A percentile compares a stretch with the other conserved stretches of the same genome.
These are phyloP conservation scores for Zasmidium citrigriseum DNA, from an alignment of 2,329 filamentous ascomycete species.

Conservation along the genomic window DNA sequence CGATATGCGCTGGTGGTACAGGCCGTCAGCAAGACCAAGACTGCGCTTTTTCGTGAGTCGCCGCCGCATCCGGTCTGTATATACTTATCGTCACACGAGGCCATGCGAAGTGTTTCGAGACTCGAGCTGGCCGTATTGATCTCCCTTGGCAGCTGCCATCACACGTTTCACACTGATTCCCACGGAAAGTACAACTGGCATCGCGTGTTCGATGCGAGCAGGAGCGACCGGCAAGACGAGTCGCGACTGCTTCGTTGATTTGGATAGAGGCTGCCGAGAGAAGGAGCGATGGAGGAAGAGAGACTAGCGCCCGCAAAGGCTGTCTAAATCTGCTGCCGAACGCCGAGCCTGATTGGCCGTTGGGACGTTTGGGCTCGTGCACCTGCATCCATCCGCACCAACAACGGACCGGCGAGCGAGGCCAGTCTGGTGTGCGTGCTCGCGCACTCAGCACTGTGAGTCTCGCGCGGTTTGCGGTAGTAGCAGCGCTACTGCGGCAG, in stretches of 20 bases:
- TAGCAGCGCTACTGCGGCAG: neutral
- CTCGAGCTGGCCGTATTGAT: too few species aligned
- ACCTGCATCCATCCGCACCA: neutral
- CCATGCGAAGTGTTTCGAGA: neutral
- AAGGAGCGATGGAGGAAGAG: neutral
- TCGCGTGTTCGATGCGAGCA: neutral
- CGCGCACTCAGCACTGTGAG: too few species aligned
- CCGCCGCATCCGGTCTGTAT: too few species aligned
- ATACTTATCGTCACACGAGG: neutral
- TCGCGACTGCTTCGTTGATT: neutral
- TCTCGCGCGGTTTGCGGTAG: too few species aligned
- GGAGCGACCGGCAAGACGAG: too few species aligned
- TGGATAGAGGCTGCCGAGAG: neutral
- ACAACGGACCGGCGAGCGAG: constrained; percentile 3
- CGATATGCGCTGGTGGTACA: too few species aligned
- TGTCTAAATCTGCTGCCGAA: too few species aligned
- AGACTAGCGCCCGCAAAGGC: neutral
- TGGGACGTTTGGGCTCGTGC: neutral
- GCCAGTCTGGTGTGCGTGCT: too few species aligned
- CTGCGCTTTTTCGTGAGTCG: too few species aligned
- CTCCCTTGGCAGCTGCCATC: neutral
- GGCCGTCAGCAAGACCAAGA: too few species aligned
- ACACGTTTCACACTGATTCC: neutral
- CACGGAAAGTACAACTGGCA: too few species aligned
- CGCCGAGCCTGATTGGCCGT: too few species aligned